Percentiles rank a stretch among this genome's conserved stretches.
Conservation (phyloP, 1,139 yeast species). For the Yamadazyma dendronema region DNA sequence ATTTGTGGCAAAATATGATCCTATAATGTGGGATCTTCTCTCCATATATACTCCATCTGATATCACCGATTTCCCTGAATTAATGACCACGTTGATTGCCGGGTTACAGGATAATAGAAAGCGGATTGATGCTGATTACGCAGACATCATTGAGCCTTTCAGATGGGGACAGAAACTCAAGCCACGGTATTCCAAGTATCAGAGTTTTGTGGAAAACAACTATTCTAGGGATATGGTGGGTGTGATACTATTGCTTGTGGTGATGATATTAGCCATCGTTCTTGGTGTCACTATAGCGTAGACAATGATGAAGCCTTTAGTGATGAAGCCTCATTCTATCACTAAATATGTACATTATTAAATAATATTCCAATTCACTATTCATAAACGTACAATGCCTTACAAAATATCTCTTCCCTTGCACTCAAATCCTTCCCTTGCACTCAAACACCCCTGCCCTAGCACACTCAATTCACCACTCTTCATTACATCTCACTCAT, state of each 20-base stretch:
- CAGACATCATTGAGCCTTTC: background rate
- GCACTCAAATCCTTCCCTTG: no score
- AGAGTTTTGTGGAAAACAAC: conserved; percentile 1
- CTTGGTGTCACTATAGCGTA: background rate
- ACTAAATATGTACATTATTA: no score
- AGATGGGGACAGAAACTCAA: conserved; percentile 1
- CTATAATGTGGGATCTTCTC: conserved; percentile 4
- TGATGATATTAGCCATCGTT: background rate
- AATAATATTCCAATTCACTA: no score
- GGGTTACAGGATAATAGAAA: conserved; percentile 1
- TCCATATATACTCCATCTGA: background rate
- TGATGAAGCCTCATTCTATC: no score
- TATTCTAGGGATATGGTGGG: background rate
- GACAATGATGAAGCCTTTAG: no score
- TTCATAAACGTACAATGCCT: no score
- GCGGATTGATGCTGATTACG: conserved; percentile 1
- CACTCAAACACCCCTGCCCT: no score
- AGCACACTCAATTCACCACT: no score
- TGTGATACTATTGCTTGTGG: background rate
- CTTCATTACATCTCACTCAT: no score
- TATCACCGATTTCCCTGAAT: background rate
- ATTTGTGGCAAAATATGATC: conserved; percentile 1
- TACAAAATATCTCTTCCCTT: no score
- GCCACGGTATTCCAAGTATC: conserved; percentile 1
- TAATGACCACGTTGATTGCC: background rate